Evolutionary conservation across 2,329 filamentous ascomycete species (phyloP), one percentile per base, ranked within the genome.

Genomic region (Alternaria arborescens): DNA sequence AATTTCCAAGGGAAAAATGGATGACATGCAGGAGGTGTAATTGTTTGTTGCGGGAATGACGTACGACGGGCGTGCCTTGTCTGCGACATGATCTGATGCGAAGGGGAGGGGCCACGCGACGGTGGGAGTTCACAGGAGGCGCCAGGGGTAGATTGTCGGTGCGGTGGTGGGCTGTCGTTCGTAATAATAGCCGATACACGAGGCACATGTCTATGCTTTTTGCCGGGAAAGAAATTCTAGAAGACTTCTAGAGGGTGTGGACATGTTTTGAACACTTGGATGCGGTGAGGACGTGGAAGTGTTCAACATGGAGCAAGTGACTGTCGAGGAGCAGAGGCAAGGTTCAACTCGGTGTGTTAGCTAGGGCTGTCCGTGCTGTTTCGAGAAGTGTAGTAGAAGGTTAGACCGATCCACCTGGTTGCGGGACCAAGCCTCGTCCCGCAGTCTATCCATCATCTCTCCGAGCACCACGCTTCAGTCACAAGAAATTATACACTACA

Each of bases 361-460:
- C 46, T 36, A 34, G 22, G 32, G 24, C 34, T 14, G 43, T 32
- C 51, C 40, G 56, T 62, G 55, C 52, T 22, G 62, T 64, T 64
- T 64, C 62, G 62, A 59, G 48, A 60, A 62, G 62, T 18, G 34
- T 43, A 52, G 55, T 57, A 36, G 52, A 62, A 57, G 57, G 48
- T 52, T 55, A 55, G 59, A 40, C 50, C 40, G 58, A 61, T 56
- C 24, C 61, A 64, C 42, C 42, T 48, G 55, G 59, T 62, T 51
- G 61, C 61, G 58, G 58, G 61, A 64, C 62, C 52, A 61, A 61
- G 61, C 58, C 55, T 60, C 51, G 61, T 64, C 58, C 61, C 61
- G 61, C 59, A 62, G 42, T 47, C 52, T 24, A 57, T 54, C 53
- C 58, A 62, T 46, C 58, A 58, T 58, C 46, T 53, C 59, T 58